Percentiles rank a stretch among this genome's conserved stretches.
phyloP scores from a whole-genome alignment of 2,329 filamentous ascomycete species.

The Saccharata proteae region DNA sequence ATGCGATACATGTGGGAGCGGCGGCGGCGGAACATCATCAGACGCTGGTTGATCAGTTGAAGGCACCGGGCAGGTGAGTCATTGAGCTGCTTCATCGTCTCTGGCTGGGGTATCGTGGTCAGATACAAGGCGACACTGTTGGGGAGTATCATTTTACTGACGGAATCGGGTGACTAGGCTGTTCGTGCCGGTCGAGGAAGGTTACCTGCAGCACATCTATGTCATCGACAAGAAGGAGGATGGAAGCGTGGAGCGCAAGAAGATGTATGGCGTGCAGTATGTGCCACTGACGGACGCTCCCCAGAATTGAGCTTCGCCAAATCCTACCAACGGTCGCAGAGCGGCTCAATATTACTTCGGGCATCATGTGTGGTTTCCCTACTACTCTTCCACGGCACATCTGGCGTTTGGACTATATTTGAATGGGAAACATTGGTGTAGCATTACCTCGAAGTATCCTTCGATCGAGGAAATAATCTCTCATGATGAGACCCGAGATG shows the following conservation, averaged over 20 bases:
- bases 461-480: too few relatives aligned
- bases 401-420: too few relatives aligned
- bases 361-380: too few relatives aligned
- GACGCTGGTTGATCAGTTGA: conserved; percentile 64
- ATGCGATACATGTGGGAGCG: conserved; percentile 92
- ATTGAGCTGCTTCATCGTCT: too few relatives aligned
- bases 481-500: too few relatives aligned
- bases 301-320: too few relatives aligned
- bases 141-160: neutral
- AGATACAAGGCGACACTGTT: too few relatives aligned
- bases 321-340: too few relatives aligned
- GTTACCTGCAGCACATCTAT: conserved; percentile 54
- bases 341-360: too few relatives aligned
- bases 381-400: too few relatives aligned
- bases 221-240: conserved; percentile 58
- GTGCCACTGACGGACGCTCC: conserved; percentile 66
- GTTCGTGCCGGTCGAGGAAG: conserved; percentile 62
- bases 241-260: conserved; percentile 49
- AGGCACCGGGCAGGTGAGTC: conserved; percentile 49
- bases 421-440: too few relatives aligned
- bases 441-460: too few relatives aligned
- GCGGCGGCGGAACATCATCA: conserved; percentile 63
- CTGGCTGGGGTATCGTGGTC: neutral
- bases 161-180: conserved; percentile 34
- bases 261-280: conserved; percentile 60